Evolutionary conservation across 2,329 filamentous ascomycete species (phyloP).

Genomic region (Teratosphaeria zuluensis): DNA sequence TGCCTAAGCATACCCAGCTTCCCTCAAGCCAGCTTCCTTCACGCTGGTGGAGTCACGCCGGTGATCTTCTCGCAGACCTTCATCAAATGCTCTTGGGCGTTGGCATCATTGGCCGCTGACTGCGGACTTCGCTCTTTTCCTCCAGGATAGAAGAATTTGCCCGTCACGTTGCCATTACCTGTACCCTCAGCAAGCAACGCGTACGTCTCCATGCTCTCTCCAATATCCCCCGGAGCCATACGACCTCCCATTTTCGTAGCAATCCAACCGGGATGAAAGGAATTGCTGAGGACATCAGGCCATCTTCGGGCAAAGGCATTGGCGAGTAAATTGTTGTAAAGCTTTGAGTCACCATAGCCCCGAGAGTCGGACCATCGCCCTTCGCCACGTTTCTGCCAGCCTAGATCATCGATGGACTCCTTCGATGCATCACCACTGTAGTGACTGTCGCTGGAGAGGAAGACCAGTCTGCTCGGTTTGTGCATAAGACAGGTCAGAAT

Average conservation of each 20-base stretch:
- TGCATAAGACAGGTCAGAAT: neutral
- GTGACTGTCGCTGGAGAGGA: neutral
- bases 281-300: too few species aligned
- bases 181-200: neutral
- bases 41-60: neutral
- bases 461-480: neutral
- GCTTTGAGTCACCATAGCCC: too few species aligned
- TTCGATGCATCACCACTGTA: neutral
- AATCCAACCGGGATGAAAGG: too few species aligned
- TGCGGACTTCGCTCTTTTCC: neutral
- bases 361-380: too few species aligned
- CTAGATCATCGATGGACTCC: neutral
- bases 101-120: neutral
- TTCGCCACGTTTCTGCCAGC: neutral
- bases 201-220: neutral
- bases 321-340: too few species aligned
- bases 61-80: neutral
- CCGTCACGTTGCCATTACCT: neutral
- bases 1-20: neutral
- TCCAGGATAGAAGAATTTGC: neutral
- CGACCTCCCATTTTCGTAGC: too few species aligned
- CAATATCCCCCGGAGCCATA: constrained; percentile 20
- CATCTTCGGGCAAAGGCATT: too few species aligned
- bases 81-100: neutral
- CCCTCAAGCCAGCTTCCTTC: neutral